phyloP scores from a whole-genome alignment of 176 grass and related monocot genomes.

The Musa beccarii region DNA sequence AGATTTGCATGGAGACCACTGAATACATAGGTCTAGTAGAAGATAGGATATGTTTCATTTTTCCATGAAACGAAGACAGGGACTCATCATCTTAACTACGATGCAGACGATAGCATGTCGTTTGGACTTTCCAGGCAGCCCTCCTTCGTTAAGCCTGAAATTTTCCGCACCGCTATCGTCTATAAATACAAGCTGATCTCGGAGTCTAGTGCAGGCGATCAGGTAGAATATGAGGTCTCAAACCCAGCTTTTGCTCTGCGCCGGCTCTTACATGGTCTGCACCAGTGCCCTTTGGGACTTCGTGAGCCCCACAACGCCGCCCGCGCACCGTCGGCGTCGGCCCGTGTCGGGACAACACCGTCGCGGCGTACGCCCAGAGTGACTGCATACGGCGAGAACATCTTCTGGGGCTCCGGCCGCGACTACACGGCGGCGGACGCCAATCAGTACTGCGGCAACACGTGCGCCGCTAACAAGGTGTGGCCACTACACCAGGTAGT shows the following conservation, averaged over 20 bases:
- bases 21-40: too few species aligned
- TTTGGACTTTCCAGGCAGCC: too few species aligned
- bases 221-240: neutral
- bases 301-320: slow-evolving; percentile 12
- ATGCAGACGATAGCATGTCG: too few species aligned
- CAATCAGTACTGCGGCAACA: slow-evolving; percentile 13
- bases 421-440: slow-evolving; percentile 10
- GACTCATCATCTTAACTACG: too few species aligned
- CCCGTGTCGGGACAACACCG: neutral
- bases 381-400: slow-evolving; percentile 31
- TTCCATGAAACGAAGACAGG: too few species aligned
- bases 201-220: too few species aligned
- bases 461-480: neutral
- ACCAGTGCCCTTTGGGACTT: slow-evolving; percentile 21
- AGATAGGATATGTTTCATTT: too few species aligned
- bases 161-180: too few species aligned
- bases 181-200: too few species aligned
- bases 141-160: too few species aligned
- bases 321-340: slow-evolving; percentile 11
- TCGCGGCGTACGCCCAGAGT: slow-evolving; percentile 16
- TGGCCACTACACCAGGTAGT: slow-evolving; percentile 30
- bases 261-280: neutral
- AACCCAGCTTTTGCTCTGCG: neutral
- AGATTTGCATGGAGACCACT: too few species aligned
- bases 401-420: slow-evolving; percentile 4